Evolutionary conservation across 352 stramenopile genomes (phyloP).

Genomic region (Phytophthora fragariaefolia): DNA sequence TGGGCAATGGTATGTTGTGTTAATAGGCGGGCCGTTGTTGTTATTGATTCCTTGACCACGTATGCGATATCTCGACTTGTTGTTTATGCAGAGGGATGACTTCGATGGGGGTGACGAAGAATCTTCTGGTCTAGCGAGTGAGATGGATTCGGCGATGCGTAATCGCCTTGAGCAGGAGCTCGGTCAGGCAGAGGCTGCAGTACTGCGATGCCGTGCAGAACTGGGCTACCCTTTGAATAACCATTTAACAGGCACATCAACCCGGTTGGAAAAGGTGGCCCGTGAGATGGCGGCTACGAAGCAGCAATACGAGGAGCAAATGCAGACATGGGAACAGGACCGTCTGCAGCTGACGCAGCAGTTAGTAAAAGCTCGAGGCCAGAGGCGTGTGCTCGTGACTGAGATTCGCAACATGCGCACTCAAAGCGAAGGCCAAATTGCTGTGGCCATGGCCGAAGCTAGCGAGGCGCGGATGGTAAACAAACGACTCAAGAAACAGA

Average conservation of each 20-base stretch:
- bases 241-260: conserved; percentile 75
- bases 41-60: conserved; percentile 5
- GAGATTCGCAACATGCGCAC: conserved; percentile 82
- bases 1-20: conserved; percentile 70
- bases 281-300: conserved; percentile 75
- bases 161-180: conserved; percentile 74
- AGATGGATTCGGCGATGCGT: conserved; percentile 57
- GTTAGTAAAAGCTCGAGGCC: conserved; percentile 77
- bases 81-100: conserved; percentile 58
- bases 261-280: conserved; percentile 76
- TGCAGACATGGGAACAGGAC: conserved; percentile 58
- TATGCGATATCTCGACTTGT: background rate
- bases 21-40: background rate
- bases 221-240: conserved; percentile 82
- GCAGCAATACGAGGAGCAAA: conserved; percentile 74
- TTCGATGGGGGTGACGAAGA: conserved; percentile 54
- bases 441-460: conserved; percentile 85
- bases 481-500: conserved; percentile 81
- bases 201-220: conserved; percentile 76
- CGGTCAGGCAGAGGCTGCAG: conserved; percentile 68
- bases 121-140: conserved; percentile 30
- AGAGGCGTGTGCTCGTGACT: conserved; percentile 80
- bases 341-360: conserved; percentile 68
- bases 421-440: conserved; percentile 76
- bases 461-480: conserved; percentile 90